phyloP scores from a whole-genome alignment of 208 protist genomes.

The Angomonas ambiguus region DNA sequence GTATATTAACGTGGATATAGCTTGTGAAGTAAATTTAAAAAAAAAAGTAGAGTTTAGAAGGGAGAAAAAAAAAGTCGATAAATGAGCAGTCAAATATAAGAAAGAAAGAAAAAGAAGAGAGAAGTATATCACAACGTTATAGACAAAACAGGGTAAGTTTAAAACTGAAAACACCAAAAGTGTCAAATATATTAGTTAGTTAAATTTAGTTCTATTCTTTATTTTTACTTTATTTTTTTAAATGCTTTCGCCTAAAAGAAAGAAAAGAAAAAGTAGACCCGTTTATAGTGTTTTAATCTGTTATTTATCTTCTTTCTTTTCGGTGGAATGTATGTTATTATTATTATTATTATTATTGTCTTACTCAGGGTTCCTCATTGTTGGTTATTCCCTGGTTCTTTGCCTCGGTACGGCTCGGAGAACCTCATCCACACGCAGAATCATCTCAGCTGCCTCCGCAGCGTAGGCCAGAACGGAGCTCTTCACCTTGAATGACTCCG shows the following conservation, averaged over 20 bases:
- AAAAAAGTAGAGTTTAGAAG: slow-evolving; percentile 9
- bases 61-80: not conserved
- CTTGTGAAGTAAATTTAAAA: not conserved
- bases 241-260: not conserved
- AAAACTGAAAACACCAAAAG: too few relatives aligned
- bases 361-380: not conserved
- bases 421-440: slow-evolving; percentile 99
- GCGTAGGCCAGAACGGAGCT: slow-evolving; percentile 95
- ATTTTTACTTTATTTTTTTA: not conserved
- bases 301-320: not conserved
- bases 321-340: too few relatives aligned
- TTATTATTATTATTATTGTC: slow-evolving; percentile 4
- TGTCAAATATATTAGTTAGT: not conserved
- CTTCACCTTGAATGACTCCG: slow-evolving; percentile 98
- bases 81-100: too few relatives aligned
- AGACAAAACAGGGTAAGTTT: too few relatives aligned
- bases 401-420: slow-evolving; percentile 93
- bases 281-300: slow-evolving; percentile 7
- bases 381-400: slow-evolving; percentile 64
- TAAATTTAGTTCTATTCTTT: not conserved
- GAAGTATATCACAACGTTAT: too few relatives aligned
- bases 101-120: not conserved
- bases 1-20: not conserved
- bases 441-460: slow-evolving; percentile 99
- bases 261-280: not conserved